Conservation (phyloP, 331 rosid species). For the Quercus lobata region DNA sequence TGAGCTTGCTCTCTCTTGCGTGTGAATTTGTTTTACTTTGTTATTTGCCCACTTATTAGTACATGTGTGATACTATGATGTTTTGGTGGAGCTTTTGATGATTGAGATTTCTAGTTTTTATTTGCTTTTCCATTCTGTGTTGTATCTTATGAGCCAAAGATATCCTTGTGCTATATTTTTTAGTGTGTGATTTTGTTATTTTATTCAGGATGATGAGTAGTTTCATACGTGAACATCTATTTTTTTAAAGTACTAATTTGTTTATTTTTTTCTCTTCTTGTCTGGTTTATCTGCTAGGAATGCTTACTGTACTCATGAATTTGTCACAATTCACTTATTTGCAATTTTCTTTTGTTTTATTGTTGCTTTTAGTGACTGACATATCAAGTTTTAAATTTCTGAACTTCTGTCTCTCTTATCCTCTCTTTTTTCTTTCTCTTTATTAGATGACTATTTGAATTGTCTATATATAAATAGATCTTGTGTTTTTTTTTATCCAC, state of each 20-base stretch:
- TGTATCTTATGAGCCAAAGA: background rate
- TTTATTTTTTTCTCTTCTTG: background rate
- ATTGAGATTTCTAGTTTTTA: background rate
- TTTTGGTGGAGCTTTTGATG: background rate
- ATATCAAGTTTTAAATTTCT: background rate
- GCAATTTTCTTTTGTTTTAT: background rate
- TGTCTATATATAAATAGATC: background rate
- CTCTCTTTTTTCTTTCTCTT: background rate
- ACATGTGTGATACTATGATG: background rate
- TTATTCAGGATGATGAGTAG: background rate
- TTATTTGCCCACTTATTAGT: background rate
- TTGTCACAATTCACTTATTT: background rate
- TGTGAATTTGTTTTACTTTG: background rate
- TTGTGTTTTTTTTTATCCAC: background rate
- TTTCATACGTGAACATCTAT: too few species aligned
- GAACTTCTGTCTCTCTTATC: background rate
- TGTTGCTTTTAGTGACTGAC: background rate
- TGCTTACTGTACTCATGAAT: background rate
- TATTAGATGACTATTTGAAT: background rate
- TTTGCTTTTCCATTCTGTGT: background rate
- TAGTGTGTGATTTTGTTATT: background rate
- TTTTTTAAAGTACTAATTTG: background rate
- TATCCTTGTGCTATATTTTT: background rate
- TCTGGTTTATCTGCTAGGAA: background rate
- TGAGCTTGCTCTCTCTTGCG: slow-evolving; percentile 10